Conservation (phyloP, 2,329 filamentous ascomycete genomes). For the Fusarium keratoplasticum region DNA sequence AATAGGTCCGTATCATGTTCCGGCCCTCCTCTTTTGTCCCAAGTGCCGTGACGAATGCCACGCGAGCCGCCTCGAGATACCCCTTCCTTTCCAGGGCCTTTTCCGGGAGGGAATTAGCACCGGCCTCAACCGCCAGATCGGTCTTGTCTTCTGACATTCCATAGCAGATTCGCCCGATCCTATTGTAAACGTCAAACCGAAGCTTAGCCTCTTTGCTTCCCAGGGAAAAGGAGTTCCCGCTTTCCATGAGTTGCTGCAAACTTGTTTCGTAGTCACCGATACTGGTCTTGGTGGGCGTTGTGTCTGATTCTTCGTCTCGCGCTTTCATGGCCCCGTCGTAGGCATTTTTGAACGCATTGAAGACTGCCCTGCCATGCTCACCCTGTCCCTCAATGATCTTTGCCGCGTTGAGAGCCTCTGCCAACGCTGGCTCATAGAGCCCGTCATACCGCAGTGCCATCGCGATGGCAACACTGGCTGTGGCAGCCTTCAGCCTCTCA, state of each 20-base stretch:
- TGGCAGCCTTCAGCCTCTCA: background rate
- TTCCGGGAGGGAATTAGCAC: background rate
- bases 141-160: background rate
- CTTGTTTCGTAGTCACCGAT: background rate
- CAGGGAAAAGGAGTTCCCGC: background rate
- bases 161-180: background rate
- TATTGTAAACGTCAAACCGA: background rate
- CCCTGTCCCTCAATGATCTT: background rate
- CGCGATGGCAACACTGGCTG: background rate
- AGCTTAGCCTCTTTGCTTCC: background rate
- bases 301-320: background rate
- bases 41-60: background rate
- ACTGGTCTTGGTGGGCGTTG: background rate
- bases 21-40: background rate
- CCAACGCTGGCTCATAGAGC: background rate
- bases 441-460: background rate
- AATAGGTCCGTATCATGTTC: background rate
- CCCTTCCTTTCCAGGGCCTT: background rate
- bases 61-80: background rate
- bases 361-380: background rate
- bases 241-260: background rate
- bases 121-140: background rate
- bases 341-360: background rate
- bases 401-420: background rate
- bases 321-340: background rate